These are phyloP conservation scores for Coleophoma eucalyptorum DNA, from an alignment of 2,329 filamentous ascomycete species.

Conservation along the genomic window DNA sequence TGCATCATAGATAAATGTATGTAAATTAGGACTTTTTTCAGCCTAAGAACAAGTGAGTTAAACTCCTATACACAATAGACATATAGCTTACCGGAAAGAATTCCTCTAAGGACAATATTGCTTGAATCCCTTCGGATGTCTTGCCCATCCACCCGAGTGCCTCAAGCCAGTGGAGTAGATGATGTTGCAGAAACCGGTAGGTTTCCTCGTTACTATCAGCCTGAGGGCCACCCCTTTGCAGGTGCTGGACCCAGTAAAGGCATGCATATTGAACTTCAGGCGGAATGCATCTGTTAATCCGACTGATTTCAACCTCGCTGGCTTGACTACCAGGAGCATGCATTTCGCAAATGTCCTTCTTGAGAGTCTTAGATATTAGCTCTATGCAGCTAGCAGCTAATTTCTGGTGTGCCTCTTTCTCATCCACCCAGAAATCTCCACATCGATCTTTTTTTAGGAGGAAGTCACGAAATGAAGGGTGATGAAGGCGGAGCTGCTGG, in stretches of 20 bases:
- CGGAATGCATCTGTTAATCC: slow-evolving; percentile 9
- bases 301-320: slow-evolving; percentile 1
- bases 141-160: not conserved
- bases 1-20: slow-evolving; percentile 2
- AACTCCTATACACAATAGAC: not conserved
- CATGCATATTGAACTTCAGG: slow-evolving; percentile 27
- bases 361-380: slow-evolving; percentile 23
- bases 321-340: not conserved
- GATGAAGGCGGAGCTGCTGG: slow-evolving; percentile 13
- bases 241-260: slow-evolving; percentile 31
- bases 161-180: slow-evolving; percentile 19
- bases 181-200: slow-evolving; percentile 26
- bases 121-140: not conserved
- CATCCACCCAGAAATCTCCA: slow-evolving; percentile 4
- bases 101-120: not conserved
- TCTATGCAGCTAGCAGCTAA: slow-evolving; percentile 5
- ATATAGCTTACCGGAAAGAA: not conserved
- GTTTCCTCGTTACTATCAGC: slow-evolving; percentile 20
- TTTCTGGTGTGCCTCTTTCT: slow-evolving; percentile 2
- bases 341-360: slow-evolving; percentile 10
- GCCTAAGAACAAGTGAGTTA: not conserved
- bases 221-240: slow-evolving; percentile 17
- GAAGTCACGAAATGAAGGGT: slow-evolving; percentile 29
- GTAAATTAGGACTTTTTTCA: not conserved
- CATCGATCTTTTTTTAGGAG: slow-evolving; percentile 20